Conservation (phyloP, 139 green algal genomes). For the Chlorella sorokiniana region DNA sequence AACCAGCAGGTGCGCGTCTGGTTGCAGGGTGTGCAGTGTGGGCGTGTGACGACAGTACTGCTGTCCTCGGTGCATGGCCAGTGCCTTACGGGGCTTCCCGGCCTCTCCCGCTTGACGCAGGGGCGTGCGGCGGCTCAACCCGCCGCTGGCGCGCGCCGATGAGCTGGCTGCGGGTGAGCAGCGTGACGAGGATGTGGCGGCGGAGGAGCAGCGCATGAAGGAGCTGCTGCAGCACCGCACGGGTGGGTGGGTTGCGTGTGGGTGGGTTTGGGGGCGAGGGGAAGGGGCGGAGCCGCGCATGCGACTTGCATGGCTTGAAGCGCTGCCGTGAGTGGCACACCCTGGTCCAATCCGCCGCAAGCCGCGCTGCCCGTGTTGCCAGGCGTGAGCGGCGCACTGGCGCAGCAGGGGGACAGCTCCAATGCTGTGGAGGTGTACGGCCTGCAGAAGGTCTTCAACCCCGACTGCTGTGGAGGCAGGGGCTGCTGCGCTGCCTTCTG, state of each 20-base stretch:
- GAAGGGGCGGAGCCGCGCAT: not conserved
- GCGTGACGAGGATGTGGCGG: constrained; percentile 70
- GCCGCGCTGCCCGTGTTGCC: not conserved
- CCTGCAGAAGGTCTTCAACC: constrained; percentile 69
- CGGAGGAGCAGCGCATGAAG: constrained; percentile 68
- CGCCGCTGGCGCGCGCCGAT: constrained; percentile 5
- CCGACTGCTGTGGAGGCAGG: not conserved
- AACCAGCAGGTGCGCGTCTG: not conserved
- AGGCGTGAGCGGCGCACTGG: not conserved
- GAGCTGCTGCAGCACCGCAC: constrained; percentile 56
- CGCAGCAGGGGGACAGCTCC: not conserved
- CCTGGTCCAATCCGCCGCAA: too few relatives aligned
- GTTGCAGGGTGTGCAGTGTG: not conserved
- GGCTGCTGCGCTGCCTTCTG: constrained; percentile 2
- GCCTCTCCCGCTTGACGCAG: not conserved
- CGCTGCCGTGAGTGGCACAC: too few relatives aligned
- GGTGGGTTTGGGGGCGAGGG: not conserved
- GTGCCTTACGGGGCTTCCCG: not conserved
- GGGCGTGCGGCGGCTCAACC: constrained; percentile 5
- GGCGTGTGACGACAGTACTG: not conserved
- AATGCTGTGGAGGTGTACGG: constrained; percentile 85
- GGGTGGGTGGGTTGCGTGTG: not conserved
- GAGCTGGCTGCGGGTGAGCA: not conserved
- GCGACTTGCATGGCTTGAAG: too few relatives aligned
- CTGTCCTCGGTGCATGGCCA: not conserved